These are phyloP conservation scores for Tulasnella sp. DNA, from an alignment of 768 basidiomycete genomes.

Conservation along the genomic window DNA sequence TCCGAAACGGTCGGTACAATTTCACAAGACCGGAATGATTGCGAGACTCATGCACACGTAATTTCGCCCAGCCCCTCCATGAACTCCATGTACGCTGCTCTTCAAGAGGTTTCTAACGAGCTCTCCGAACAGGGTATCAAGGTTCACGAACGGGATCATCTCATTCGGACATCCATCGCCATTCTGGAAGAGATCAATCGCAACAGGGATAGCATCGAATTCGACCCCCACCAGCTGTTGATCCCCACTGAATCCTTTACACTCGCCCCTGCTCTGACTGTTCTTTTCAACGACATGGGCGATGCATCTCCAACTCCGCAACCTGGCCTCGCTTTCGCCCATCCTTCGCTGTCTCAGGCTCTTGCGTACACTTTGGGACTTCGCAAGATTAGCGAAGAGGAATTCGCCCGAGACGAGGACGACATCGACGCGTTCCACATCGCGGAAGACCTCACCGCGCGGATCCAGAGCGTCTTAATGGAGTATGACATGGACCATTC, in stretches of 20 bases:
- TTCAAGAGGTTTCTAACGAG: neutral
- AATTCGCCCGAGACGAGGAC: slow-evolving; percentile 11
- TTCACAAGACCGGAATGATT: too few relatives aligned
- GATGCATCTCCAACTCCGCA: neutral
- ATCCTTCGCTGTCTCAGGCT: neutral
- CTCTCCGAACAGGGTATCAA: neutral
- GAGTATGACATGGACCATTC: slow-evolving; percentile 36
- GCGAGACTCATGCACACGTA: too few relatives aligned
- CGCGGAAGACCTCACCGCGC: slow-evolving; percentile 33
- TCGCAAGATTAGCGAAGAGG: slow-evolving; percentile 15
- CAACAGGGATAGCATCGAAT: neutral
- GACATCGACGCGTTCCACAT: slow-evolving; percentile 31
- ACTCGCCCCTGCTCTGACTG: neutral
- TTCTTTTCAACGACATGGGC: slow-evolving; percentile 1
- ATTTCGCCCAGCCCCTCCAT: neutral
- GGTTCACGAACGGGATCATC: neutral
- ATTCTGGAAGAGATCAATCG: neutral
- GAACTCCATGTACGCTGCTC: neutral
- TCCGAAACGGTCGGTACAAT: neutral
- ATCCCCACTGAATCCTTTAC: neutral
- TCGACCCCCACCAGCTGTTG: neutral
- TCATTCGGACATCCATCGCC: neutral
- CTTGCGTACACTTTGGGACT: slow-evolving; percentile 16
- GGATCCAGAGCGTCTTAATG: slow-evolving; percentile 32
- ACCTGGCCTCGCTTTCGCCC: neutral